phyloP scores from a whole-genome alignment of 257 asterid species.

The Haberlea rhodopensis region DNA sequence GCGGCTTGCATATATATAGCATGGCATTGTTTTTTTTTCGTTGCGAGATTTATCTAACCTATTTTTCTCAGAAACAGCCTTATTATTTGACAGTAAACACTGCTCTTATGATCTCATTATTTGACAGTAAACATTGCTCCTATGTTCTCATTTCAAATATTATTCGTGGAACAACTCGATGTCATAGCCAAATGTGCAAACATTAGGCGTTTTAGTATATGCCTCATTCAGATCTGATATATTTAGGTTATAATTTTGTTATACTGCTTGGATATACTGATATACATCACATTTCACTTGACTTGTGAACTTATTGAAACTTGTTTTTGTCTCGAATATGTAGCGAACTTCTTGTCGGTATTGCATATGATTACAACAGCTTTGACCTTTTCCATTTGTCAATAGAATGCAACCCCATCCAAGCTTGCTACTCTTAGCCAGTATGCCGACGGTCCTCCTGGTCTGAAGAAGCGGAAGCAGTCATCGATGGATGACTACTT shows the following conservation, averaged over 20 bases:
- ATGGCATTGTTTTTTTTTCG: not conserved
- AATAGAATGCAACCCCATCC: constrained; percentile 63
- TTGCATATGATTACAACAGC: not conserved
- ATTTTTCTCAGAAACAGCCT: not conserved
- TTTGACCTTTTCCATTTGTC: not conserved
- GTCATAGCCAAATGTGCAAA: no score
- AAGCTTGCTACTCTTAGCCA: constrained; percentile 76
- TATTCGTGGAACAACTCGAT: no score
- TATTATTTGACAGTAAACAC: no score
- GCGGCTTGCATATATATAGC: no score
- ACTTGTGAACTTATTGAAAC: not conserved
- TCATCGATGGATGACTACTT: constrained; percentile 69
- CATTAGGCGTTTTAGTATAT: no score
- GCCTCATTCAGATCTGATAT: no score
- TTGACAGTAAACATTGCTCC: no score
- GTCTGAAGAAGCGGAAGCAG: constrained; percentile 72
- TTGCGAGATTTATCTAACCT: not conserved
- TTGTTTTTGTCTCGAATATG: no score
- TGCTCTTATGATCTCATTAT: no score
- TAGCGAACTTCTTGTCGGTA: not conserved
- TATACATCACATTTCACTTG: not conserved
- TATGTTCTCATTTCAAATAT: no score
- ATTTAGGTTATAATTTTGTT: no score
- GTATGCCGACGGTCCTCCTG: constrained; percentile 78
- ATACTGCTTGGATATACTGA: no score